Base-by-base conservation (phyloP, 2,329 filamentous ascomycete genomes). In the Bipolaris cookei region DNA sequence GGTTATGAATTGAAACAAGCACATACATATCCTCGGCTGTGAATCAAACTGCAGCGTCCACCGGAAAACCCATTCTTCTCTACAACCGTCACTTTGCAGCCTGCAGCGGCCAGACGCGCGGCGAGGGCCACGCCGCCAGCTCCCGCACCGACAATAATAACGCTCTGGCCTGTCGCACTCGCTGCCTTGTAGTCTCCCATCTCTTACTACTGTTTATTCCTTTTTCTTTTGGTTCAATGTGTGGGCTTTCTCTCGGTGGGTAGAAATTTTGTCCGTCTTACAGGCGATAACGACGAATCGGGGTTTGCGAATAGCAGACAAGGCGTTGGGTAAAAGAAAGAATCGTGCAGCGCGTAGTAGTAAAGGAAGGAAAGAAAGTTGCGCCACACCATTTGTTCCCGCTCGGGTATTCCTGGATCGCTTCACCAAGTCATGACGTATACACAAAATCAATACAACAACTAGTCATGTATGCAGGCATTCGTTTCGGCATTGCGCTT, bases 21-120 rank as follows among this genome's bases (percentile, higher is more conserved):
- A 32, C 76, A 46, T 67, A 81, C 85, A 73, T 87, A 86, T 52
- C 84, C 86, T 45, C 84, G 77, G 56, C 84, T 78, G 50, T 84
- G 78, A 35, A 91, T 82, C 23, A 91, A 76, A 42, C 85, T 89
- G 76, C 89, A 92, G 52, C 90, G 81, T 3, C 90, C 90, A 43
- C 90, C 90, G 0, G 86, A 88, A 71, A 90, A 90, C 54, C 79
- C 78, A 69, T 92, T 91, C 80, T 91, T 91, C 75, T 92, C 90
- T n/a, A 92, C 77, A 1, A 92, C 87, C 0, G 88, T 91, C n/a
- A 92, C 89, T 32, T 82, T 73, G 72, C 88, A 87, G 37, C 89
- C 90, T 1, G 88, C 84, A 69, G 88, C 88, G 47, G 88, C 87
- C 10, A 92, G 83, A 43, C 89, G 85, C 2, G 89, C 89, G 54